Conservation (phyloP, 495 filamentous ascomycete genomes). For the Eremomyces bilateralis region DNA sequence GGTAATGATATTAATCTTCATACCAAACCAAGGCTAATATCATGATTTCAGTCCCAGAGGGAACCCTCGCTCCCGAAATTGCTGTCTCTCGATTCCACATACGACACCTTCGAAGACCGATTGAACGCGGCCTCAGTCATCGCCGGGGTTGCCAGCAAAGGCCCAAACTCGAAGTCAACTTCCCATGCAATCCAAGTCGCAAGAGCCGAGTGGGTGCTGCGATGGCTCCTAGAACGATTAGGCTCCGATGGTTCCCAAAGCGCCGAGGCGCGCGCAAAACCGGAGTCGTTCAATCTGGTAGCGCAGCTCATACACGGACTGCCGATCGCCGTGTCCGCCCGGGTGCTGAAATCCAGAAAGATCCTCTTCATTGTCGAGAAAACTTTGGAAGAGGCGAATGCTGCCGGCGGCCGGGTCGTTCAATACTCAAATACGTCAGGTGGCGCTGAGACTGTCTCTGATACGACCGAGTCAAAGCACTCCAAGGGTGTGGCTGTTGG, state of each 20-base stretch:
- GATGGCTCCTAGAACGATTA: constrained; percentile 45
- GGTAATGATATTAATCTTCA: background rate
- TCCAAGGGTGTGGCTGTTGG: too few species aligned
- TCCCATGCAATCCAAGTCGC: constrained; percentile 4
- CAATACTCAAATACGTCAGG: too few species aligned
- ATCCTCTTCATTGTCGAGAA: too few species aligned
- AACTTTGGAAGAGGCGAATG: too few species aligned
- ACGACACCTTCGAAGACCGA: constrained; percentile 9
- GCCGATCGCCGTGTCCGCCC: too few species aligned
- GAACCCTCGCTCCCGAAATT: constrained; percentile 9
- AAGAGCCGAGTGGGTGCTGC: constrained; percentile 43
- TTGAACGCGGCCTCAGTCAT: constrained; percentile 9
- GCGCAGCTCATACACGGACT: too few species aligned
- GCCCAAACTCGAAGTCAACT: constrained; percentile 6
- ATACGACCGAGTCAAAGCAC: too few species aligned
- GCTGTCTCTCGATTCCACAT: constrained; percentile 8
- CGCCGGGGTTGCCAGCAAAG: constrained; percentile 12
- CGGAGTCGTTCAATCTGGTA: too few species aligned
- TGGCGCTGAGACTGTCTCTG: too few species aligned
- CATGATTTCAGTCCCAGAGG: background rate
- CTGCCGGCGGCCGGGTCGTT: too few species aligned
- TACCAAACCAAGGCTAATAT: background rate
- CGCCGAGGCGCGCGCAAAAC: too few species aligned
- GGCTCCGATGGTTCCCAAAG: constrained; percentile 12
- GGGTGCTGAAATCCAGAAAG: too few species aligned